Base-by-base conservation (phyloP, 257 asterid species). In the Solanum appendiculatum region DNA sequence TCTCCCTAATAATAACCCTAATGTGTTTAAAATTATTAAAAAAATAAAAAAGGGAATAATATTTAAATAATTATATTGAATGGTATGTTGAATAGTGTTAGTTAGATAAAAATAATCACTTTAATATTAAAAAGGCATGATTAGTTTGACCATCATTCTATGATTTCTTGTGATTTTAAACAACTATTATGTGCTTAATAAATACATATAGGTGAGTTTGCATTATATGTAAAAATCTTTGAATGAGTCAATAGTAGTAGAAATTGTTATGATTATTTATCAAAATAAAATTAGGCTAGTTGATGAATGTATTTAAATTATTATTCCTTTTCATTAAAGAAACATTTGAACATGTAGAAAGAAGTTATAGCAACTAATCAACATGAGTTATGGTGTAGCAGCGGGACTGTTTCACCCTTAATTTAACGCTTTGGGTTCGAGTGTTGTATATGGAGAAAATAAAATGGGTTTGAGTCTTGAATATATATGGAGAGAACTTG, bases 121-220 rank as follows among this genome's bases (percentile, higher is more conserved):
- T 36, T 75, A 73, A 69, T 69, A 36, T 6, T 66, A 10, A 25
- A 40, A 77, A 40, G 37, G n/a, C n/a, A 77, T 40, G 60, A 75
- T 75, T 77, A 77, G 58, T 77, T 75, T 77, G 83, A 77, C 83
- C 58, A 75, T 77, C 83, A 77, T 40, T 40, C 3, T 23, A 77
- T 40, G 36, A 40, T 40, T 75, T 14, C 36, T 75, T 40, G 7
- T 75, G 58, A 75, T 3, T n/a, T 42, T 77, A 40, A 77, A 75
- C 83, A 75, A 77, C 58, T 77, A 23, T 40, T 77, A 60, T 39
- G 36, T 75, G 58, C 83, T 77, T 77, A 77, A 42, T 39, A 12
- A 75, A 74, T 74, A 33, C 42, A 73, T 46, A 37, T 37, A 77
- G 58, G 83, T 77, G 83, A 77, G 83, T 77, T n/a, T n/a, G 31